A percentile compares a stretch with the other conserved stretches of the same genome.
Evolutionary conservation across 805 yeast genomes (phyloP).

Genomic region (Nadsonia fulvescens): DNA sequence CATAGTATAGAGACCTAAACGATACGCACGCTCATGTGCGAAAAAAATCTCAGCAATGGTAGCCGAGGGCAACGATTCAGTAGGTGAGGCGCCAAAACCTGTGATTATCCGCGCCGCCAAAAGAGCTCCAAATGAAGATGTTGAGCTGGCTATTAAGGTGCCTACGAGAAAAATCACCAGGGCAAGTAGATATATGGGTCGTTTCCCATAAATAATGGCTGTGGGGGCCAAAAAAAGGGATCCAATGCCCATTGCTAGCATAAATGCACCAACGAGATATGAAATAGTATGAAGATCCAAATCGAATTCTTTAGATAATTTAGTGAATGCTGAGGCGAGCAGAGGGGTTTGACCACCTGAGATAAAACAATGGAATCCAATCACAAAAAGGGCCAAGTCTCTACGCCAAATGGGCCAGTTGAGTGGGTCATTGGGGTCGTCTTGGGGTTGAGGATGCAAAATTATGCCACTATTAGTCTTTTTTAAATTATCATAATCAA

Average conservation of each 20-base stretch:
- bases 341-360: conserved; percentile 49
- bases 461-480: conserved; percentile 31
- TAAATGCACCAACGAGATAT: conserved; percentile 38
- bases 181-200: conserved; percentile 34
- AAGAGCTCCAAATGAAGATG: conserved; percentile 29
- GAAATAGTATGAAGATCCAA: conserved; percentile 26
- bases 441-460: conserved; percentile 43
- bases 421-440: conserved; percentile 45
- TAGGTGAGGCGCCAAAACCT: conserved; percentile 45
- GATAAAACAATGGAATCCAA: conserved; percentile 39
- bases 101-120: conserved; percentile 39
- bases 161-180: conserved; percentile 32
- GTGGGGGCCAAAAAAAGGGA: conserved; percentile 39
- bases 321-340: conserved; percentile 36
- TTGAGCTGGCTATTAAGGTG: conserved; percentile 34
- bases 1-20: conserved; percentile 39
- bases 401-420: conserved; percentile 48
- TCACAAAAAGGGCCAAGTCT: conserved; percentile 31
- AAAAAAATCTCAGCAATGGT: conserved; percentile 45
- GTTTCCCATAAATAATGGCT: conserved; percentile 38
- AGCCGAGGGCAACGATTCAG: conserved; percentile 41
- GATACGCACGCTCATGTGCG: conserved; percentile 42
- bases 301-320: conserved; percentile 25
- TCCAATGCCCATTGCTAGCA: conserved; percentile 43
- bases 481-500: conserved; percentile 18